Conservation (phyloP, 2,329 filamentous ascomycete species). For the Aschersonia sp. region DNA sequence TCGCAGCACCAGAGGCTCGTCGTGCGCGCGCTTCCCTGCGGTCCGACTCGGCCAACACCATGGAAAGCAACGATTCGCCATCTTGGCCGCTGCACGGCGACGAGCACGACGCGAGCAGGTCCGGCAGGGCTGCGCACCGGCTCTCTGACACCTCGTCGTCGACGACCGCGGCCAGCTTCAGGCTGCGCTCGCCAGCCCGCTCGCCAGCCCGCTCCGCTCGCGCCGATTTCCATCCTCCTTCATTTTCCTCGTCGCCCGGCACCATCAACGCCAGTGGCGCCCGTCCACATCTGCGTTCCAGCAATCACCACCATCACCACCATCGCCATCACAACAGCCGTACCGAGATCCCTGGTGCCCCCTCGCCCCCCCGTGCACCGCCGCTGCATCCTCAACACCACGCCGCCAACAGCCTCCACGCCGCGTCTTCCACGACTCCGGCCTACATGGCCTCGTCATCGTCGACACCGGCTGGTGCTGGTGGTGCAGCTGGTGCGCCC, state of each 20-base stretch:
- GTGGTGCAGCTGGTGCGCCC: slow-evolving; percentile 15
- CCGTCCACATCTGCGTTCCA: slow-evolving; percentile 6
- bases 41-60: not conserved
- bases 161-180: slow-evolving; percentile 28
- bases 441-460: slow-evolving; percentile 24
- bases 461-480: slow-evolving; percentile 12
- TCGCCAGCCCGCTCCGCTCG: slow-evolving; percentile 9
- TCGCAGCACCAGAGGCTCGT: no score
- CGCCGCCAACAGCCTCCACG: not conserved
- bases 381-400: slow-evolving; percentile 7
- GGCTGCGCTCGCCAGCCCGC: slow-evolving; percentile 31
- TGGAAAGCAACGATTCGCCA: not conserved
- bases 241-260: slow-evolving; percentile 15
- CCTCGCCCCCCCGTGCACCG: slow-evolving; percentile 14
- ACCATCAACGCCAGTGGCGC: slow-evolving; percentile 14
- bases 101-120: not conserved
- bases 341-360: slow-evolving; percentile 14
- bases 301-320: slow-evolving; percentile 12
- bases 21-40: no score
- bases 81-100: not conserved
- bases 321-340: slow-evolving; percentile 12
- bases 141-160: slow-evolving; percentile 11
- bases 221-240: slow-evolving; percentile 22
- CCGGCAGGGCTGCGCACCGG: not conserved
- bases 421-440: not conserved